Evolutionary conservation across 2,329 filamentous ascomycete species (phyloP), one percentile per base, ranked within the genome.

Genomic region (Phaeosphaeria sp.): DNA sequence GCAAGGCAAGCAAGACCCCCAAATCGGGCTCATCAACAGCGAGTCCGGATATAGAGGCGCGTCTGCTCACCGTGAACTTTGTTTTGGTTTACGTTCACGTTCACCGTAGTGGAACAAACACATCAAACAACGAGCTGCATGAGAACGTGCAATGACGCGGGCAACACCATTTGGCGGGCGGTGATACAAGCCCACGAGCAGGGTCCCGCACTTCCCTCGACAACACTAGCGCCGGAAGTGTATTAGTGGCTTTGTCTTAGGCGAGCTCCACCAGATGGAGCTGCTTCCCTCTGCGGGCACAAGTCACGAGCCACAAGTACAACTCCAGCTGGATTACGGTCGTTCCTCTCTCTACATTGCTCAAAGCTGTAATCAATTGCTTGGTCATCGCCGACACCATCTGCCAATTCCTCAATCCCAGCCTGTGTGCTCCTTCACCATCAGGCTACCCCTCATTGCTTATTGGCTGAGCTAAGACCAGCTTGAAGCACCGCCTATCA

Each of bases 281-380:
- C 55, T 68, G 64, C 52, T 70, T 70, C 67, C 73, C 71, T 72
- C 66, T 64, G 67, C 15, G 51, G 51, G 51, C 43, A 53, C 51
- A 51, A 25, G 68, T 72, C 71, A 75, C 69, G 68, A 74, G 73
- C 65, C 67, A 69, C 61, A 64, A 59, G 59, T 58, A 56, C 43
- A 50, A 67, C 55, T 59, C 58, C 55, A 54, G 54, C 56, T 60
- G 46, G 52, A 49, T 57, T 59, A 52, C 62, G 55, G 56, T 54
- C 58, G 63, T 59, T 61, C 64, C 55, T 63, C 52, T 64, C 46
- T 43, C 46, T 57, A 18, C 54, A 62, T 67, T 64, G 68, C 67
- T 64, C 48, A 46, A 57, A 41, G 18, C 56, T 56, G 42, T 59
- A 58, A 63, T 56, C 61, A 54, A 62, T 62, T 50, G 52, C 60